phyloP scores from a whole-genome alignment of 805 yeast species.

The Metschnikowia vanudenii region DNA sequence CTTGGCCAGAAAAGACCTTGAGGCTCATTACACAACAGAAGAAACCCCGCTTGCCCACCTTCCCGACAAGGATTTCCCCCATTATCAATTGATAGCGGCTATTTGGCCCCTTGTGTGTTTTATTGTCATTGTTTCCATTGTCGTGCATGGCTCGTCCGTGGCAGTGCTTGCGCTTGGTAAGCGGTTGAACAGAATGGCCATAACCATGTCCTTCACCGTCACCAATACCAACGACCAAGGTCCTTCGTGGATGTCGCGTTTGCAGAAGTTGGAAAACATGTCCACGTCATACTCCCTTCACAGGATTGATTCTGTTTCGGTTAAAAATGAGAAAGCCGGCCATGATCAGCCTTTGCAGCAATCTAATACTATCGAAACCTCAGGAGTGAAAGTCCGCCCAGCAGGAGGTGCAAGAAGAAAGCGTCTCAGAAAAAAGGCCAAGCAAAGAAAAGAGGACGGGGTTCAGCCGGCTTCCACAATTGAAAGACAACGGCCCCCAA shows the following conservation, averaged over 20 bases:
- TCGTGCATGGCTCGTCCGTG: conserved; percentile 84
- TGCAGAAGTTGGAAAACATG: conserved; percentile 71
- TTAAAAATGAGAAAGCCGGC: conserved; percentile 10
- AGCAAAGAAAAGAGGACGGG: conserved; percentile 29
- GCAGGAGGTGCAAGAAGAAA: conserved; percentile 72
- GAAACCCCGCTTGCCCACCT: conserved; percentile 55
- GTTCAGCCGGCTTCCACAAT: conserved; percentile 14
- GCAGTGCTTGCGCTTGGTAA: conserved; percentile 51
- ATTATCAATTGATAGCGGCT: conserved; percentile 57
- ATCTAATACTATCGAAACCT: conserved; percentile 53
- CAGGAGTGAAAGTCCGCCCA: conserved; percentile 64
- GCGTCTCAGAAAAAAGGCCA: conserved; percentile 35
- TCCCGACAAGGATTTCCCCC: conserved; percentile 47
- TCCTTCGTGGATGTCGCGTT: conserved; percentile 77
- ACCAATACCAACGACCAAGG: conserved; percentile 52
- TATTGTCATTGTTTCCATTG: conserved; percentile 73
- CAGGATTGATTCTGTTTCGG: conserved; percentile 62
- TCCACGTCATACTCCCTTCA: conserved; percentile 80
- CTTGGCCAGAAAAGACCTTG: conserved; percentile 71
- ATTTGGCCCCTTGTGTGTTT: conserved; percentile 70
- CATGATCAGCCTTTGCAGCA: conserved; percentile 26
- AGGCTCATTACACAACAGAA: conserved; percentile 47
- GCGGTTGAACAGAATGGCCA: conserved; percentile 86
- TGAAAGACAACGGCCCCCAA: conserved; percentile 37
- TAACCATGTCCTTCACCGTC: conserved; percentile 82